Base-by-base conservation (phyloP, 495 filamentous ascomycete genomes). In the Pyronema domesticum region DNA sequence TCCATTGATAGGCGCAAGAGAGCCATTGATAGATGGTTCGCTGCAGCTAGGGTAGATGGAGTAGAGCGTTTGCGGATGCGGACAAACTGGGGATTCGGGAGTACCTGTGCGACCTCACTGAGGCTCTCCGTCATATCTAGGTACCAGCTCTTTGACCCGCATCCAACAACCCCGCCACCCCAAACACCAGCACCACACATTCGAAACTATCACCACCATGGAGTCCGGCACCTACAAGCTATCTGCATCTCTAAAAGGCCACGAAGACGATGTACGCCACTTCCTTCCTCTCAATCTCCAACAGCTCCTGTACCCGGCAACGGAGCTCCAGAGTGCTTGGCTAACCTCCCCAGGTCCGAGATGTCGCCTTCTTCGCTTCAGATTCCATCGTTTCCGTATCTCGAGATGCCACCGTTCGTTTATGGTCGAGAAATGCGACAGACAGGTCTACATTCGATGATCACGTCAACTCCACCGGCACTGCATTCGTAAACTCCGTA, bases 401-500 rank as follows among this genome's bases (percentile, higher is more conserved):
- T 52, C 77, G 93, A 68, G 93, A 96, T 74, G 79, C 79, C 53
- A 94, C 88, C 3, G 89, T 94, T 39, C 81, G 88, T 36, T 67
- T 86, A 45, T 99, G 93, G 93, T 85, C 80, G 59, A 68, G 69
- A 42, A 17, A 17, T 18, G 72, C 76, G 39, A 72, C 79, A 43
- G 72, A 78, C 11, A 69, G 74, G 55, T 75, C 72, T 48, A 87
- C 79, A 40, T 95, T 81, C 63, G 86, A 94, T 59, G 75, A 77
- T 58, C 80, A 77, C 3, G 81, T 94, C 53, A 74, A 80, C 48
- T 80, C 80, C 33, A 80, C 88, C 56, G 83, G 83, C 49, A 73
- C 81, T 37, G 78, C 80, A 37, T 96, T 89, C 61, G 79, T 95
- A 65, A 96, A 95, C 70, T 74, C 81, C 33, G 63, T 99, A 43